Base-by-base conservation (phyloP, 306 rosid species). In the Cajanus cajan region DNA sequence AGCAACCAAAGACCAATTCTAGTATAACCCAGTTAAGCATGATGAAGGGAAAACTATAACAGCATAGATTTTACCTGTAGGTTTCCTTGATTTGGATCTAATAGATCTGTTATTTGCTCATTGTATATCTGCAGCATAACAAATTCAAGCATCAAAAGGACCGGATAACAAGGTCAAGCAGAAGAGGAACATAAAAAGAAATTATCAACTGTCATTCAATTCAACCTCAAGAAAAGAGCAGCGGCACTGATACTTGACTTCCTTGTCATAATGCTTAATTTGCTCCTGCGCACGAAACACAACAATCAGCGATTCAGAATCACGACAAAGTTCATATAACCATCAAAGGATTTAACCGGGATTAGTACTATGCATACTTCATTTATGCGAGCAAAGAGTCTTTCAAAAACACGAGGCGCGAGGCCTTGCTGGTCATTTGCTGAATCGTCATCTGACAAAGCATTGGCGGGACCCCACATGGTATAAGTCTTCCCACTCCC, bases 401-500 rank as follows among this genome's bases (percentile, higher is more conserved):
- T 82, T 82, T 94, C 94, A 12, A 94, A 88, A 59, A 94, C 91
- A 9, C 97, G 96, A 59, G 97, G 97, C 3, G 96, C 87, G 8
- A 94, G 87, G 51, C 98, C 98, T 78, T 83, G 89, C 74, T 90
- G 91, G 62, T 88, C 89, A 44, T 81, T 78, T 52, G 85, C 41
- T 69, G 83, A 40, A 73, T 88, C 81, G 51, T 87, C 92, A 69
- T 84, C 87, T 4, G 78, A 83, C 84, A 87, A 85, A 64, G 94
- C 82, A 59, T 91, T 91, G 81, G 97, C 83, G 71, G 97, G 98
- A 79, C 98, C 98, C 98, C 98, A 94, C 89, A 93, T 90, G 5
- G 97, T 93, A 71, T 91, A 93, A 9, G 98, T 93, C 89, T 93
- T 93, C 41, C 98, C 98, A 39, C 98, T 94, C 77, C 98, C 98